phyloP scores from a whole-genome alignment of 2,329 filamentous ascomycete genomes.

The Phialocephala sp. region DNA sequence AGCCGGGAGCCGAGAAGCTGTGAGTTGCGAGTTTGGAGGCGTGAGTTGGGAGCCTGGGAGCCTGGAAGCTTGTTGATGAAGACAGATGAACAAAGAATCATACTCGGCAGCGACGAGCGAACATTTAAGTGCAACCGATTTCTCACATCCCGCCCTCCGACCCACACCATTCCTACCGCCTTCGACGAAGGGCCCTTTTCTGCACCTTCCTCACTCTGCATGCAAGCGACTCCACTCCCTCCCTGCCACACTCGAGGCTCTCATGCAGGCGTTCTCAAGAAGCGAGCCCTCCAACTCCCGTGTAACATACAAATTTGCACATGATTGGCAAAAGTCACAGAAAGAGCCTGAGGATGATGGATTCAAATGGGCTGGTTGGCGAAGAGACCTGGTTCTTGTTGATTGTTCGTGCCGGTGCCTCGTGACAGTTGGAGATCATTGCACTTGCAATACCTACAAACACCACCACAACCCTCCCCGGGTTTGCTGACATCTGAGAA shows the following conservation, averaged over 20 bases:
- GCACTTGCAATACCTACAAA: slow-evolving; percentile 1
- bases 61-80: no score
- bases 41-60: no score
- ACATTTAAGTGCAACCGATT: no score
- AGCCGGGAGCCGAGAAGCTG: not conserved
- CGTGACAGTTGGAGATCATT: not conserved
- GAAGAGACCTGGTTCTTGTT: not conserved
- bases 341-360: no score
- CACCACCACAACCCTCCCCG: not conserved
- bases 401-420: no score
- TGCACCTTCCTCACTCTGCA: slow-evolving; percentile 4
- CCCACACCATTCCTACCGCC: slow-evolving; percentile 7
- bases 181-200: slow-evolving; percentile 13
- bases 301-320: no score
- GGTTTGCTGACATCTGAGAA: not conserved
- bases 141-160: slow-evolving; percentile 7
- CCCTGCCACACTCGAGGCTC: not conserved
- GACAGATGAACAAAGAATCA: no score
- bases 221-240: slow-evolving; percentile 14
- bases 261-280: slow-evolving; percentile 6
- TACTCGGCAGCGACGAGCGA: not conserved
- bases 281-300: not conserved
- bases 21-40: no score
- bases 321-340: no score
- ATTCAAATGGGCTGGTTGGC: not conserved